Evolutionary conservation across 768 basidiomycete species (phyloP), one percentile per base, ranked within the genome.

Genomic region (Harrya chromipes): DNA sequence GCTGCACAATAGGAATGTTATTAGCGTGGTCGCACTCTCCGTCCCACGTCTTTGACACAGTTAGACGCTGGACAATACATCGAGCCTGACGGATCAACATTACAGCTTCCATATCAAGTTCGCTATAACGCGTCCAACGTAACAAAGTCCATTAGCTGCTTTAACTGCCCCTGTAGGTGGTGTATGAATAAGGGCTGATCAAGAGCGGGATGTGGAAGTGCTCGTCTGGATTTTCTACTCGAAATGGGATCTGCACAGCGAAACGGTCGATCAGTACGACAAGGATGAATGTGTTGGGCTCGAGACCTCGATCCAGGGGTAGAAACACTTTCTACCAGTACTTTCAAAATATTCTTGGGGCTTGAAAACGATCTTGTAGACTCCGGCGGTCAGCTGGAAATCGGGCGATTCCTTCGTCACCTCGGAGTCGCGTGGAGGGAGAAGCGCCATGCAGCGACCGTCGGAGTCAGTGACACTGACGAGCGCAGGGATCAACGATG

Each of bases 161-260:
- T 66, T 59, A 91, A 68, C 90, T 94, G n/a, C 94, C 94, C 54
- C 91, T 76, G 64, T 95, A 97, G 6, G 94, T 94, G 13, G 93
- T 94, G 66, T 83, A 97, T 4, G 87, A 88, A 68, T 85, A 92
- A 5, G 93, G 92, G 65, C 90, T 94, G 61, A 95, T 85, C 13
- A 97, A 69, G n/a, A 97, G 73, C 0, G 94, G 94, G 45, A 97
- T 84, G 57, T 97, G 94, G 64, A 94, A 86, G 60, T 95, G 92
- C 59, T 94, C 87, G 44, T 78, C 66, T 7, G 90, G 84, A 52
- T 84, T 78, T 39, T 76, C 72, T 43, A 94, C 79, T 20, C 74
- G 72, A 67, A 97, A 97, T 1, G 82, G 78, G 55, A 97, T 88
- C 93, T 91, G 53, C 13, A 29, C 29, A 29, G 2, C 29, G 34